Percentiles rank a stretch among this genome's conserved stretches.
Evolutionary conservation across 1,284 basidiomycete species (phyloP).

Genomic region (Microbotryum saponariae): DNA sequence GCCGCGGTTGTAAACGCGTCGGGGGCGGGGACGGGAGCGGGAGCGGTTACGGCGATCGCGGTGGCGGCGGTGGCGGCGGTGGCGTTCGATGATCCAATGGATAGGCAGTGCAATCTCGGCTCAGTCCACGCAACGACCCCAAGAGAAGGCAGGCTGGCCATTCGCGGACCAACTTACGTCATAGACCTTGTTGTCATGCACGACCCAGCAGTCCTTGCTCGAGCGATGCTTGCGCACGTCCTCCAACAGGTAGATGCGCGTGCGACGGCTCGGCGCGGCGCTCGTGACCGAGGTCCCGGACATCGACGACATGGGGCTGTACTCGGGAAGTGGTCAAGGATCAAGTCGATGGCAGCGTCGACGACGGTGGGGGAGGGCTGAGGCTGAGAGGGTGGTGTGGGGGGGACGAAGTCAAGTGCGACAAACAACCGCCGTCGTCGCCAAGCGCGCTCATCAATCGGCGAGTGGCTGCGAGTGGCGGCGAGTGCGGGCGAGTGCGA

Average conservation of each 20-base stretch:
- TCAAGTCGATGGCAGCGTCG: background rate
- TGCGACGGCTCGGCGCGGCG: slow-evolving; percentile 1
- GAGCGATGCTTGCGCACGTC: slow-evolving; percentile 59
- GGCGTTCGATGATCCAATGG: too few species aligned
- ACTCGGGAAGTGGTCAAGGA: background rate
- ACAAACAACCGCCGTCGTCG: too few species aligned
- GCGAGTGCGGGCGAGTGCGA: too few species aligned
- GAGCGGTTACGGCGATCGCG: too few species aligned
- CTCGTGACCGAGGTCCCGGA: background rate
- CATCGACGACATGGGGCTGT: background rate
- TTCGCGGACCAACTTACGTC: slow-evolving; percentile 48
- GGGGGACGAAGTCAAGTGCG: too few species aligned
- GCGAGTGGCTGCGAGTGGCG: too few species aligned
- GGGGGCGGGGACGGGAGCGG: background rate
- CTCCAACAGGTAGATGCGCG: slow-evolving; percentile 56
- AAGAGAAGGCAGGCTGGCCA: background rate
- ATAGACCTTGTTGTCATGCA: slow-evolving; percentile 65
- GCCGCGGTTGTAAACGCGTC: background rate
- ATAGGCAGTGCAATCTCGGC: background rate
- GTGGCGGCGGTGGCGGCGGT: background rate
- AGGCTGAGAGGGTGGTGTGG: too few species aligned
- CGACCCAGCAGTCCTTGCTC: slow-evolving; percentile 62
- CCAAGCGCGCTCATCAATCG: too few species aligned
- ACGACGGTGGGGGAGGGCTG: background rate
- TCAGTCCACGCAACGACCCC: too few species aligned